These are phyloP conservation scores for Colletotrichum liaoningense DNA, from an alignment of 2,329 filamentous ascomycete genomes.

Conservation along the genomic window DNA sequence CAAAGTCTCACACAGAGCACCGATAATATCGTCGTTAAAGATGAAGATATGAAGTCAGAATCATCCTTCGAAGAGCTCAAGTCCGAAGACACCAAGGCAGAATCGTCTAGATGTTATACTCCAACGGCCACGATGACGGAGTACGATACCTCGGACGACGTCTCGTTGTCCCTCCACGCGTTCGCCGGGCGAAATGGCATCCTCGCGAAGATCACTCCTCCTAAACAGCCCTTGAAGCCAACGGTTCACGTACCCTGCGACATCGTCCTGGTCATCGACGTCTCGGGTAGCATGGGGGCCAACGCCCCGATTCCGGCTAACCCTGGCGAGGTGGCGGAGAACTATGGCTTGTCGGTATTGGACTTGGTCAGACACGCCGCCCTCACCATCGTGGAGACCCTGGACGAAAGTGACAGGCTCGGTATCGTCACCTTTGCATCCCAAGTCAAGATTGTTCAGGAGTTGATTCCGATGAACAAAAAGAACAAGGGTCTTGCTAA, in stretches of 20 bases:
- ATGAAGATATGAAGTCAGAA: not conserved
- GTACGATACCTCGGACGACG: slow-evolving; percentile 7
- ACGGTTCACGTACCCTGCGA: slow-evolving; percentile 63
- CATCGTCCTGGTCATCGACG: slow-evolving; percentile 71
- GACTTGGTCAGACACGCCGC: slow-evolving; percentile 72
- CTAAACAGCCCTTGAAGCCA: slow-evolving; percentile 44
- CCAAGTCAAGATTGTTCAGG: slow-evolving; percentile 55
- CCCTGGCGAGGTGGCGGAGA: slow-evolving; percentile 53
- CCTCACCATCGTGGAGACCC: slow-evolving; percentile 66
- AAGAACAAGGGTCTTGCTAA: slow-evolving; percentile 56
- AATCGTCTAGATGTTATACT: not conserved
- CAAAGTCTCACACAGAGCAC: not conserved
- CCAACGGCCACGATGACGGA: slow-evolving; percentile 2
- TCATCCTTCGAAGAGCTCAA: not conserved
- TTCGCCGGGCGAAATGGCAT: slow-evolving; percentile 52
- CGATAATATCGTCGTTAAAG: not conserved
- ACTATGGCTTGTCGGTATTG: slow-evolving; percentile 64
- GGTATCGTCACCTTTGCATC: slow-evolving; percentile 67
- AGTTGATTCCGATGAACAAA: slow-evolving; percentile 59
- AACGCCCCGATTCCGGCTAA: slow-evolving; percentile 57
- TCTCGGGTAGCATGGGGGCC: slow-evolving; percentile 66
- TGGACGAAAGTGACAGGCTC: slow-evolving; percentile 65
- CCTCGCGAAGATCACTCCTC: slow-evolving; percentile 59
- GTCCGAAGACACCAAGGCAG: not conserved
- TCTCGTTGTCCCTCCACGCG: slow-evolving; percentile 49